These are phyloP conservation scores for Lichtheimia ramosa DNA, from an alignment of 371 early-diverging fungal genomes.

Conservation along the genomic window DNA sequence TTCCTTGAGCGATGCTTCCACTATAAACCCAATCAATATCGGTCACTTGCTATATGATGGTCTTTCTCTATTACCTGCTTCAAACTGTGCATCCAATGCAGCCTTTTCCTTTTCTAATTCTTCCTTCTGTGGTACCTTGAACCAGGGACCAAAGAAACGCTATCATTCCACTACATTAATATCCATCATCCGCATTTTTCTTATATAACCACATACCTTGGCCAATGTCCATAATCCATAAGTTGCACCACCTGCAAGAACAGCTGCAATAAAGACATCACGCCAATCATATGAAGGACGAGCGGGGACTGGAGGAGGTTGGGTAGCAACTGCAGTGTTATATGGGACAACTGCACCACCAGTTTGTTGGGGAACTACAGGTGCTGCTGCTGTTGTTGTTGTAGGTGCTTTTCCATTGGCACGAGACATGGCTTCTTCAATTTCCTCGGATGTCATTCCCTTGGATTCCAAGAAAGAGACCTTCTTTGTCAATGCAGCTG, in stretches of 20 bases:
- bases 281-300: constrained; percentile 85
- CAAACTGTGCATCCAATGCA: constrained; percentile 73
- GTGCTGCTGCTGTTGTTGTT: constrained; percentile 14
- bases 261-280: constrained; percentile 89
- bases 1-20: constrained; percentile 54
- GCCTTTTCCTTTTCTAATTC: constrained; percentile 73
- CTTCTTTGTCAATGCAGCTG: constrained; percentile 85
- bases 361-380: constrained; percentile 18
- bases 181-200: neutral
- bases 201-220: constrained; percentile 53
- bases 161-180: constrained; percentile 21
- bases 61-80: constrained; percentile 33
- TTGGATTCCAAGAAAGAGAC: constrained; percentile 94
- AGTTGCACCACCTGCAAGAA: constrained; percentile 83
- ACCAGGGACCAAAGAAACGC: constrained; percentile 70
- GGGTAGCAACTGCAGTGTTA: constrained; percentile 15
- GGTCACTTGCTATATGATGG: neutral
- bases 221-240: constrained; percentile 82
- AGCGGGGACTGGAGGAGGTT: constrained; percentile 67
- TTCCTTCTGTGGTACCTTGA: constrained; percentile 66
- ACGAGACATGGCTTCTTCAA: constrained; percentile 85
- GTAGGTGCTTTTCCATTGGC: constrained; percentile 44
- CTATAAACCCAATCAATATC: constrained; percentile 11
- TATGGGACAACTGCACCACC: constrained; percentile 4
- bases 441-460: constrained; percentile 90